phyloP scores from a whole-genome alignment of 768 basidiomycete species.

The Cystobasidium onofrii region DNA sequence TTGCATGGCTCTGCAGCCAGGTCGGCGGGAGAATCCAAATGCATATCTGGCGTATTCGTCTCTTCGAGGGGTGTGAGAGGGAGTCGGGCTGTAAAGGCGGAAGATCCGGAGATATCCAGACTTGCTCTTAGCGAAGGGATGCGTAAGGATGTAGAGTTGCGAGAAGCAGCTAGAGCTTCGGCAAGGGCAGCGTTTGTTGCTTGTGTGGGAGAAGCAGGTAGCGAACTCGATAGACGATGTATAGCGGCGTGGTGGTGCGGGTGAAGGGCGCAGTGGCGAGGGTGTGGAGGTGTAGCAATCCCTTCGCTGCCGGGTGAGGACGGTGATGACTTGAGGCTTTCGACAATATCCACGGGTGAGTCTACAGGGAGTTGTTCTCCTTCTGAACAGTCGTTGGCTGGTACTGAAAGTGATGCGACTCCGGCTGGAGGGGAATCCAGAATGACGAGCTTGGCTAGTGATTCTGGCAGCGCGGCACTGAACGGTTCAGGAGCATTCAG shows the following conservation, averaged over 20 bases:
- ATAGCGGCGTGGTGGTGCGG: neutral
- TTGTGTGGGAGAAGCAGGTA: neutral
- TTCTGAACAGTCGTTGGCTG: too few species aligned
- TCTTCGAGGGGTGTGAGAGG: constrained; percentile 23
- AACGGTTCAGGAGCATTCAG: neutral
- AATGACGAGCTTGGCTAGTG: neutral
- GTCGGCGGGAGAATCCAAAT: constrained; percentile 16
- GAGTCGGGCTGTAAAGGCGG: neutral
- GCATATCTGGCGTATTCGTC: constrained; percentile 15
- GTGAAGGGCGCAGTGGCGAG: neutral
- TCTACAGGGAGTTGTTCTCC: too few species aligned
- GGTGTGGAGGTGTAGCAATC: neutral
- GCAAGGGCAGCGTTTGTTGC: neutral
- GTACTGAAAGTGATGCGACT: neutral
- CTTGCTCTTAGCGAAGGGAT: neutral
- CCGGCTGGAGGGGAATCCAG: neutral
- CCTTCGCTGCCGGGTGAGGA: neutral
- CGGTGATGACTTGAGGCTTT: neutral
- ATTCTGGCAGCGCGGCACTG: neutral
- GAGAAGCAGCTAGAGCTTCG: neutral
- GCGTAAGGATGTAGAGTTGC: neutral
- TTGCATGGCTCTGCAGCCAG: constrained; percentile 15
- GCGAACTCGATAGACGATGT: neutral
- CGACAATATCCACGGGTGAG: neutral
- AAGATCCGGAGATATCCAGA: neutral